phyloP scores from a whole-genome alignment of 2,329 filamentous ascomycete genomes.

The Scedosporium apiospermum region DNA sequence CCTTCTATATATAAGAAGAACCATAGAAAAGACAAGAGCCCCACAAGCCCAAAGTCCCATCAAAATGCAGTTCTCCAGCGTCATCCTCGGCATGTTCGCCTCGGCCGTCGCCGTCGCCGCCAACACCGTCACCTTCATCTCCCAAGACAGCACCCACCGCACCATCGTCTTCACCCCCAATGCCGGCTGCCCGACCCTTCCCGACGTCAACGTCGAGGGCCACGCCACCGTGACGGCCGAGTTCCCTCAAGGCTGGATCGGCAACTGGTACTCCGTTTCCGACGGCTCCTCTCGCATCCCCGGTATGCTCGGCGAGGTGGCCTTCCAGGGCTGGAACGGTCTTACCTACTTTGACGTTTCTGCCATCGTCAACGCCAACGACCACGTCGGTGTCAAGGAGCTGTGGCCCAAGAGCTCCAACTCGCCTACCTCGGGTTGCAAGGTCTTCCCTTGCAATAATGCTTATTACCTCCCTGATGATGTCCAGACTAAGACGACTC shows the following conservation, averaged over 20 bases:
- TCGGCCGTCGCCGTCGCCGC: slow-evolving; percentile 32
- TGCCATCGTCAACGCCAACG: slow-evolving; percentile 43
- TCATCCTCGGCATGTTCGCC: slow-evolving; percentile 33
- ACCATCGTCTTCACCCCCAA: slow-evolving; percentile 41
- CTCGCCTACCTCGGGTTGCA: slow-evolving; percentile 38
- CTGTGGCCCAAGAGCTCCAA: slow-evolving; percentile 34
- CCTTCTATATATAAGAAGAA: not conserved
- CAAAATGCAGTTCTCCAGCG: slow-evolving; percentile 46
- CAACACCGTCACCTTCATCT: slow-evolving; percentile 47
- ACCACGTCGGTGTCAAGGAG: slow-evolving; percentile 43
- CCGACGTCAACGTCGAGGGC: slow-evolving; percentile 28
- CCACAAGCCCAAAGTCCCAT: slow-evolving; percentile 8
- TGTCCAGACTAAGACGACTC: slow-evolving; percentile 43
- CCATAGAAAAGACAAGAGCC: not conserved
- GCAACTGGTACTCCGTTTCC: slow-evolving; percentile 41
- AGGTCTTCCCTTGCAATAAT: slow-evolving; percentile 41
- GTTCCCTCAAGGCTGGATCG: slow-evolving; percentile 34
- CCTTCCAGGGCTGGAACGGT: slow-evolving; percentile 37
- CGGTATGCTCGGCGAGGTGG: slow-evolving; percentile 45
- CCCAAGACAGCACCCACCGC: slow-evolving; percentile 41
- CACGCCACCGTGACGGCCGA: slow-evolving; percentile 27
- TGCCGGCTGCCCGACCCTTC: slow-evolving; percentile 23
- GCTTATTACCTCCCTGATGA: slow-evolving; percentile 45
- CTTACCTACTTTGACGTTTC: slow-evolving; percentile 49
- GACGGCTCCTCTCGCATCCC: slow-evolving; percentile 29